Conservation (phyloP, 2,329 filamentous ascomycete genomes). For the Diaporthe aspalathi region DNA sequence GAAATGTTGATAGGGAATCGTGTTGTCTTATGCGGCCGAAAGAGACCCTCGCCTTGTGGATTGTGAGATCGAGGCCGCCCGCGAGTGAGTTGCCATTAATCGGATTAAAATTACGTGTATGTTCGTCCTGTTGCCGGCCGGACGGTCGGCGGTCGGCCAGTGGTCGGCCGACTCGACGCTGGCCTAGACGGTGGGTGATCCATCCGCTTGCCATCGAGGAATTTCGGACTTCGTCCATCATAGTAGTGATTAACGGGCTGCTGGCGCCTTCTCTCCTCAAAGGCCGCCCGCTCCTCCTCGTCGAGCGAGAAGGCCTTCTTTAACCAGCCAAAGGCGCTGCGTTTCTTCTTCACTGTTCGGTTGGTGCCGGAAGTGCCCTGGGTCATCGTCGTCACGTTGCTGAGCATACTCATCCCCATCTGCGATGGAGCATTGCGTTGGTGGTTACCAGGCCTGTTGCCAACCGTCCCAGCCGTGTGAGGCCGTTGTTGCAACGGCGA, state of each 20-base stretch:
- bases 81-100: conserved; percentile 12
- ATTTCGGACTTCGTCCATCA: conserved; percentile 62
- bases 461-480: conserved; percentile 61
- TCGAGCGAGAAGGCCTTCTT: conserved; percentile 76
- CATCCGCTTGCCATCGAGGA: conserved; percentile 66
- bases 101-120: conserved; percentile 16
- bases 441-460: conserved; percentile 52
- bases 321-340: conserved; percentile 75
- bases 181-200: conserved; percentile 17
- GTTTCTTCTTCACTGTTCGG: conserved; percentile 70
- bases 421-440: conserved; percentile 63
- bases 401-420: conserved; percentile 69
- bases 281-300: conserved; percentile 70
- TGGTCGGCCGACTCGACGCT: conserved; percentile 5
- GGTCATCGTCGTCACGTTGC: conserved; percentile 62
- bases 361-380: conserved; percentile 53
- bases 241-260: conserved; percentile 61
- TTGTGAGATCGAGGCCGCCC: background rate
- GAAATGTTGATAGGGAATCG: conserved; percentile 8
- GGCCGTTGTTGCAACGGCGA: conserved; percentile 71
- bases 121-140: conserved; percentile 22
- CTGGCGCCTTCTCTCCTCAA: conserved; percentile 65
- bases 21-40: conserved; percentile 10
- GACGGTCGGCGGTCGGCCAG: conserved; percentile 12
- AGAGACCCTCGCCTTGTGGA: background rate